Base-by-base conservation (phyloP, 1,284 basidiomycete genomes). In the Cryptococcus wingfieldii region DNA sequence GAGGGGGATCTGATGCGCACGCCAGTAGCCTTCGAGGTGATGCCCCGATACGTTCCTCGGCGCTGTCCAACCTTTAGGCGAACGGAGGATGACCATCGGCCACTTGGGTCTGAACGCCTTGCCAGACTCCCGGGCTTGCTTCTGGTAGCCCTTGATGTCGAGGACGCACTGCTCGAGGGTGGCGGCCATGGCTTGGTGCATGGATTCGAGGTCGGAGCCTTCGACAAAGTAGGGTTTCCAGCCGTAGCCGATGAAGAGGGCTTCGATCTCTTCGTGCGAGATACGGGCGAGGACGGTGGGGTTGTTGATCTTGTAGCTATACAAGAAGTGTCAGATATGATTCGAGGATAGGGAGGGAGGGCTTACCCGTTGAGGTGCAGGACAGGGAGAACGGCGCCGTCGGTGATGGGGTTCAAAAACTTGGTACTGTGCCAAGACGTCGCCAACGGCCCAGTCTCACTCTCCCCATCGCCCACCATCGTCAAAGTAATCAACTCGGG, bases 381-480 rank as follows among this genome's bases (percentile, higher is more conserved):
- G 62, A 92, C 88, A 19, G 89, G 90, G 25, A 92, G 77, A 13
- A 92, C 88, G 0, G 90, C 89, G 27, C 90, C 89, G 5, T 86
- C 88, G 74, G 90, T 89, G 31, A 82, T 83, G 19, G 90, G 89
- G 69, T 92, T 89, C 64, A 92, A 37, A 52, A 64, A 59, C 51
- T 78, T 91, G 82, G 81, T 87, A 4, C 80, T 84, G 67, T 89
- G 87, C 87, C 87, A 90, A 4, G 86, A 86, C 14, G 80, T 79
- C 41, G 88, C 87, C 34, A 88, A 89, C 0, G 88, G 87, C 6
- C 88, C 89, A 1, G 87, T 88, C 76, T 91, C 89, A 10, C 86
- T 84, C 76, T 92, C 90, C 41, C 90, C 90, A 60, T 92, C 90
- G 31, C 90, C 90, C 19, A 93, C 79, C 46, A 92, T 80, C 60